A percentile compares a stretch with the other conserved stretches of the same genome.
phyloP scores from a whole-genome alignment of 257 asterid species.

The Cruciata laevipes region DNA sequence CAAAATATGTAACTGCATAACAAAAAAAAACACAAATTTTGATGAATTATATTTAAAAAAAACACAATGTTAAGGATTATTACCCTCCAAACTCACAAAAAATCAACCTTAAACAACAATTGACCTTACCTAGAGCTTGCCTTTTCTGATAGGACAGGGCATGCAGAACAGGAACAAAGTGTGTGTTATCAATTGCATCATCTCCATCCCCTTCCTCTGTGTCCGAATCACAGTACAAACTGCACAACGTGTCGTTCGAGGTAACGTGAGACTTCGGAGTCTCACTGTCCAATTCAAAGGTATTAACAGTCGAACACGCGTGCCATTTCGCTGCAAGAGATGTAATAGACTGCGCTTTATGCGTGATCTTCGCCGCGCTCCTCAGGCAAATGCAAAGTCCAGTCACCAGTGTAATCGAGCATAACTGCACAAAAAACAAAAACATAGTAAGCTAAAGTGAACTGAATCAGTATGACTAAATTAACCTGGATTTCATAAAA shows the following conservation, averaged over 20 bases:
- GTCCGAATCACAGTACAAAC: constrained; percentile 40
- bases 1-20: constrained; percentile 75
- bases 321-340: constrained; percentile 93
- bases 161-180: constrained; percentile 44
- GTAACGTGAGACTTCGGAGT: constrained; percentile 33
- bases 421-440: constrained; percentile 38
- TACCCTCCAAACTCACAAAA: not conserved
- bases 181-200: constrained; percentile 65
- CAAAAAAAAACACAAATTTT: not conserved
- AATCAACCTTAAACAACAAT: not conserved
- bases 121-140: constrained; percentile 70
- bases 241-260: constrained; percentile 20
- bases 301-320: constrained; percentile 63
- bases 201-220: constrained; percentile 86
- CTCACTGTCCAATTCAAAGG: constrained; percentile 34
- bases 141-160: constrained; percentile 77
- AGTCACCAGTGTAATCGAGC: constrained; percentile 69
- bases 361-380: constrained; percentile 92
- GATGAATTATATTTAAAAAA: not conserved
- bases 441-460: too few species aligned
- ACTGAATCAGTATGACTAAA: too few species aligned
- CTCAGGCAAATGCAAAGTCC: constrained; percentile 81
- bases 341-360: constrained; percentile 67
- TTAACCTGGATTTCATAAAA: too few species aligned
- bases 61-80: not conserved